Evolutionary conservation across 2,329 filamentous ascomycete genomes (phyloP).

Genomic region (Aspergillus fumigatiaffinis): DNA sequence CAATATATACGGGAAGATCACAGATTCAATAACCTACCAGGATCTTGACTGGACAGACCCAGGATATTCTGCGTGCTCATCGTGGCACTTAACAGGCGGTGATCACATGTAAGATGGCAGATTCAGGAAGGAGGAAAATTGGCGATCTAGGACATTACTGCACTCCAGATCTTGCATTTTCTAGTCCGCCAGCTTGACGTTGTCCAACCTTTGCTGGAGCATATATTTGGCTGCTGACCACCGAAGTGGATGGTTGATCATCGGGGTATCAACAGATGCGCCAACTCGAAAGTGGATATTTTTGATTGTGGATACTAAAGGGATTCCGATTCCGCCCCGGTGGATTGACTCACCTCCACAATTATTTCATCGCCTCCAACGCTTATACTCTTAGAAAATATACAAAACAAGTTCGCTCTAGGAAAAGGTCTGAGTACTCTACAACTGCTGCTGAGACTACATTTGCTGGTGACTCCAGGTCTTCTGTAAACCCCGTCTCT

Average conservation of each 20-base stretch:
- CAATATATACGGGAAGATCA: background rate
- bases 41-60: conserved; percentile 27
- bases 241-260: background rate
- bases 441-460: background rate
- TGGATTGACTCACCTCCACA: background rate
- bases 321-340: background rate
- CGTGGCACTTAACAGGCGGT: conserved; percentile 4
- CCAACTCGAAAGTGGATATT: background rate
- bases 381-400: background rate
- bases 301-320: background rate
- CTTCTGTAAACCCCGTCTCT: background rate
- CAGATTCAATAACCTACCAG: conserved; percentile 19
- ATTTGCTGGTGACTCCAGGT: background rate
- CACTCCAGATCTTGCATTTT: background rate
- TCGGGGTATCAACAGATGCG: background rate
- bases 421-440: background rate
- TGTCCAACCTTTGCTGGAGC: background rate
- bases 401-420: background rate
- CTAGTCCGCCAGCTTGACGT: background rate
- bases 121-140: background rate
- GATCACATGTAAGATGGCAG: background rate
- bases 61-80: conserved; percentile 28
- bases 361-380: background rate
- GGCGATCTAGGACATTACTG: background rate
- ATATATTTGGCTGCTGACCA: background rate